Base-by-base conservation (phyloP, 441 rosid species). In the Arabidopsis hybrid region DNA sequence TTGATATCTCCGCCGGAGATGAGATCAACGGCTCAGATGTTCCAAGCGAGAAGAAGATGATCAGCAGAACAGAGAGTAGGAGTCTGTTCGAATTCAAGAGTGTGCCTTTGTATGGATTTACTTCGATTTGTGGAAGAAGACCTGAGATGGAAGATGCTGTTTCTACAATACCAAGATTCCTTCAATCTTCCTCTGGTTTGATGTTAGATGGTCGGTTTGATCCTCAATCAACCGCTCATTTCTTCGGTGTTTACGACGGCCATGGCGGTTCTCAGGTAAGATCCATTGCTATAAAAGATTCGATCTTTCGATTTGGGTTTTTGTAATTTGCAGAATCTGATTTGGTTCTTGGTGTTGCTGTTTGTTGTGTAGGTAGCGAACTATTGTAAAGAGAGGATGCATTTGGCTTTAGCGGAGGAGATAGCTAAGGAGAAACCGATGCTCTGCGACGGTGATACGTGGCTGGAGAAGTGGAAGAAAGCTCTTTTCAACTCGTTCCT, bases 61-160 rank as follows among this genome's bases (percentile, higher is more conserved):
- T 79, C 21, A 66, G 81, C 56, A 79, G 80, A 65, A 74, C 78
- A 16, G 84, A 74, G 67, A 82, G 81, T 52, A 82, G 77, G 72
- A 80, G 84, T 73, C 81, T 77, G 35, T 80, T 81, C 29, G 85
- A 81, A 67, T 65, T 77, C 78, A 83, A 84, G 67, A 80, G 78
- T 40, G 70, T 82, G 17, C 85, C 90, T 50, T 82, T 83, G 32
- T 87, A 89, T 84, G 94, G 94, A 42, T 79, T 73, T 18, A 82
- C 86, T 56, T 89, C 87, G 50, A 63, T 86, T 10, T 80, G 89
- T 47, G 94, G 91, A 69, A 83, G 84, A 76, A 79, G 91, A 68
- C 88, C 90, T 7, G 94, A 89, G 79, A 89, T 89, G 94, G 94
- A 89, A 81, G 94, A 89, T 82, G 84, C 89, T 65, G 79, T 82